phyloP scores from a whole-genome alignment of 2,329 filamentous ascomycete species.

The Raffaelea arxii region DNA sequence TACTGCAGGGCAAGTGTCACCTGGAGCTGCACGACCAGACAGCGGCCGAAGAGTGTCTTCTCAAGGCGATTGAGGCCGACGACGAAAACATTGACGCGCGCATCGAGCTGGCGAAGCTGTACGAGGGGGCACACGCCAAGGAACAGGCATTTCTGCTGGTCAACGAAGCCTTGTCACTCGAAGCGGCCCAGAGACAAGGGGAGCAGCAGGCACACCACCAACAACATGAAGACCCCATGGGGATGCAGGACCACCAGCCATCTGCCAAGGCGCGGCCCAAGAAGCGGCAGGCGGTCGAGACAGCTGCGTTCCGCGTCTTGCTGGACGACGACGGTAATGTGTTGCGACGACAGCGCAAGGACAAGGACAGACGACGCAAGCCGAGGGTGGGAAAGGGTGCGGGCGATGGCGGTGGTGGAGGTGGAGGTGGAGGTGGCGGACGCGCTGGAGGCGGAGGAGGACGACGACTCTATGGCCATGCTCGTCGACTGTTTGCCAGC shows the following conservation, averaged over 20 bases:
- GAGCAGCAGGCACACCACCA: conserved; percentile 1
- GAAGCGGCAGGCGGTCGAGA: conserved; percentile 10
- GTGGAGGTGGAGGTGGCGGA: conserved; percentile 15
- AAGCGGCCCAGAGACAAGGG: conserved; percentile 33
- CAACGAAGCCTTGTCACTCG: conserved; percentile 62
- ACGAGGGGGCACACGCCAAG: conserved; percentile 62
- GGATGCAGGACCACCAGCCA: conserved; percentile 18
- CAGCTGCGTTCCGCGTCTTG: conserved; percentile 12
- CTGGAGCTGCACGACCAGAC: conserved; percentile 51
- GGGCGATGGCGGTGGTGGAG: conserved; percentile 2
- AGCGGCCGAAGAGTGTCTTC: conserved; percentile 69
- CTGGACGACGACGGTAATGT: conserved; percentile 12
- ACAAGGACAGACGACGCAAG: conserved; percentile 1
- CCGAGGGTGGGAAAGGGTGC: neutral
- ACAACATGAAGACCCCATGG: neutral
- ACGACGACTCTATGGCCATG: conserved; percentile 6
- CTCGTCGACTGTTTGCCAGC: conserved; percentile 14
- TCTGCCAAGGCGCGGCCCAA: conserved; percentile 12
- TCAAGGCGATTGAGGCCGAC: conserved; percentile 64
- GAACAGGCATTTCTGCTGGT: conserved; percentile 71
- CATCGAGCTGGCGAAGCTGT: conserved; percentile 72
- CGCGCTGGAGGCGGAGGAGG: conserved; percentile 11
- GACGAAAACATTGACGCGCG: conserved; percentile 65
- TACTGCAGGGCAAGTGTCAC: conserved; percentile 59
- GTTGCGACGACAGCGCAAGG: conserved; percentile 13